A percentile compares a stretch with the other conserved stretches of the same genome.
Evolutionary conservation across 768 basidiomycete genomes (phyloP).

Genomic region (Termitomyces sp.): DNA sequence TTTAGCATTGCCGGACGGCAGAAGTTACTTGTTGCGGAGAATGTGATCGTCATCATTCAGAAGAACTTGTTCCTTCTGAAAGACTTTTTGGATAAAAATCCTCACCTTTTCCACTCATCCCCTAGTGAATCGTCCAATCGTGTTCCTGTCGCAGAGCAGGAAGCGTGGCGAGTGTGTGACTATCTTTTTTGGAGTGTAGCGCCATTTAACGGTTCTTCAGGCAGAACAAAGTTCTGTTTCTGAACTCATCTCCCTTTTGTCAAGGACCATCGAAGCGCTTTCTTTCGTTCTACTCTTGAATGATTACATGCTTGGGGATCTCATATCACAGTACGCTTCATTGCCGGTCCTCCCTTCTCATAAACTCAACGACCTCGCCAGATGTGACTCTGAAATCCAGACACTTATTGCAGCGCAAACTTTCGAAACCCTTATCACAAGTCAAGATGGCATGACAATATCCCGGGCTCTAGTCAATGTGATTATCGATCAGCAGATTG

Average conservation of each 20-base stretch:
- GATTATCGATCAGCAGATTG: constrained; percentile 96
- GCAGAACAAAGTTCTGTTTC: constrained; percentile 79
- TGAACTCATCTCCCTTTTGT: constrained; percentile 69
- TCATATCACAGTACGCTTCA: constrained; percentile 66
- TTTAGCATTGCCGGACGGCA: constrained; percentile 39
- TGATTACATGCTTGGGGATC: constrained; percentile 84
- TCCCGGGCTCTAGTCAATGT: constrained; percentile 90
- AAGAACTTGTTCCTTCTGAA: constrained; percentile 75
- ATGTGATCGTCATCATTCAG: constrained; percentile 61
- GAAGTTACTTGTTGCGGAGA: constrained; percentile 59
- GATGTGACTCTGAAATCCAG: constrained; percentile 72
- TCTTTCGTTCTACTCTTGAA: constrained; percentile 89
- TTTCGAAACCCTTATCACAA: constrained; percentile 84
- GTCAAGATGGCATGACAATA: constrained; percentile 77
- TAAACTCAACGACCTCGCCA: constrained; percentile 19
- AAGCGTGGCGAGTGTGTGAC: constrained; percentile 78
- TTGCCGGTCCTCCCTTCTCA: neutral
- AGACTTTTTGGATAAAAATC: constrained; percentile 74
- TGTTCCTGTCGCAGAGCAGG: constrained; percentile 62
- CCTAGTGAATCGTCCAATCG: constrained; percentile 63
- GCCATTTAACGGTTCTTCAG: constrained; percentile 28
- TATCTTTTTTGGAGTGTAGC: neutral
- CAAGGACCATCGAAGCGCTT: constrained; percentile 87
- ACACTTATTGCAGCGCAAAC: constrained; percentile 63
- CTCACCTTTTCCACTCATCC: constrained; percentile 80